Evolutionary conservation across 345 rosid genomes (phyloP), one percentile per base, ranked within the genome.

Genomic region (Raphanus sativus): DNA sequence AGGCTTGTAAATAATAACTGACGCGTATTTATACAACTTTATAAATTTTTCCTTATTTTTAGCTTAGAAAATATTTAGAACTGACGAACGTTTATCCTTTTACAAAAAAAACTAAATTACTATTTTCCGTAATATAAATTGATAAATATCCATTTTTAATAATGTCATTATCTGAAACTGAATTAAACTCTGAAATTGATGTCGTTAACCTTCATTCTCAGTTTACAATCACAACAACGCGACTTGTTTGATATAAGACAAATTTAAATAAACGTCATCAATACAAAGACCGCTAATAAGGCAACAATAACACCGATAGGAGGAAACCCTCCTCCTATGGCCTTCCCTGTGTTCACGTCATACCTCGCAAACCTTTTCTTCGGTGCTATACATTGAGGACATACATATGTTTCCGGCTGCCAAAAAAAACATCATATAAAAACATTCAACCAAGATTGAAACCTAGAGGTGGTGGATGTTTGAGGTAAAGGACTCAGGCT

Each of bases 331-430:
- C 96, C 94, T 8, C 96, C 98, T 2, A 91, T 85, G 52, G 97
- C 87, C 71, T 80, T 94, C 38, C 98, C 98, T 3, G 94, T 90
- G 77, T 88, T 89, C 71, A 88, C 94, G 34, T 94, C 96, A 45
- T 94, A 94, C 61, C 54, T 52, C 0, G 94, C 95, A 79, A 91
- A 94, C 83, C 98, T 90, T 89, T 94, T 94, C 81, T 89, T 94
- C 0, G 97, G 97, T 54, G 98, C 98, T 78, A 17, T 78, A 75
- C 98, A 91, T 77, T 91, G 98, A 11, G 98, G 98, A 83, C 98
- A 94, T 17, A 3, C 91, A 54, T 90, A 94, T 10, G 77, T 15
- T 26, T 94, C 98, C 77, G 93, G 91, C 97, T 94, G 91, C 80
- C 77, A 9, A 71, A 34, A 21, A 4, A 24, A 60, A 34, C 40